Evolutionary conservation across 352 stramenopile genomes (phyloP).

Genomic region (Phytophthora lateralis): DNA sequence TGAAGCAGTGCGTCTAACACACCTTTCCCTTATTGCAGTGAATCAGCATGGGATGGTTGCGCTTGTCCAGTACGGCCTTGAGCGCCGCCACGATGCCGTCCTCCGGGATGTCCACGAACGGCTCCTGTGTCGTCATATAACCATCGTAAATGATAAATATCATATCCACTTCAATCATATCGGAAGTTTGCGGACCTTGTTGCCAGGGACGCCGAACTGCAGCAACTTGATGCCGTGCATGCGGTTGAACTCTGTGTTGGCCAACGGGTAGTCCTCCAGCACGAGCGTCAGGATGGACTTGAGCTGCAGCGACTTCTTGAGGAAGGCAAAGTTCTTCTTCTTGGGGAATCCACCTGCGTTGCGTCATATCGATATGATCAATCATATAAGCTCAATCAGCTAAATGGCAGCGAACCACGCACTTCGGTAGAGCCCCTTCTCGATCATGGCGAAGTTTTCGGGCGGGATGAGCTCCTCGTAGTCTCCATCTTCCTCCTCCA

Average conservation of each 20-base stretch:
- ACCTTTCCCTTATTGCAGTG: constrained; percentile 91
- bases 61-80: constrained; percentile 78
- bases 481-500: constrained; percentile 72
- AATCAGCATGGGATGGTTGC: constrained; percentile 89
- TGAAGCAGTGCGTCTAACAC: not conserved
- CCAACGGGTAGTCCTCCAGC: constrained; percentile 86
- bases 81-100: constrained; percentile 77
- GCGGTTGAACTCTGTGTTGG: constrained; percentile 83
- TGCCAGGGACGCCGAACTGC: constrained; percentile 85
- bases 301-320: constrained; percentile 76
- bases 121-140: constrained; percentile 46
- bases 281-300: constrained; percentile 87
- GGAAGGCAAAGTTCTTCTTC: constrained; percentile 90
- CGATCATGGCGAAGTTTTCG: constrained; percentile 90
- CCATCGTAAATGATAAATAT: not conserved
- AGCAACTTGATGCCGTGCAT: constrained; percentile 81
- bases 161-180: not conserved
- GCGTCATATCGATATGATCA: not conserved
- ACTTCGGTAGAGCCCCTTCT: constrained; percentile 87
- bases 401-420: constrained; percentile 8
- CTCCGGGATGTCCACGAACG: constrained; percentile 88
- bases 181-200: constrained; percentile 52
- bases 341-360: constrained; percentile 78
- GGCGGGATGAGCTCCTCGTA: constrained; percentile 87
- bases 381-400: not conserved